A percentile compares a stretch with the other conserved stretches of the same genome.
phyloP scores from a whole-genome alignment of 805 yeast genomes.

The Nakazawaea wyomingensis region DNA sequence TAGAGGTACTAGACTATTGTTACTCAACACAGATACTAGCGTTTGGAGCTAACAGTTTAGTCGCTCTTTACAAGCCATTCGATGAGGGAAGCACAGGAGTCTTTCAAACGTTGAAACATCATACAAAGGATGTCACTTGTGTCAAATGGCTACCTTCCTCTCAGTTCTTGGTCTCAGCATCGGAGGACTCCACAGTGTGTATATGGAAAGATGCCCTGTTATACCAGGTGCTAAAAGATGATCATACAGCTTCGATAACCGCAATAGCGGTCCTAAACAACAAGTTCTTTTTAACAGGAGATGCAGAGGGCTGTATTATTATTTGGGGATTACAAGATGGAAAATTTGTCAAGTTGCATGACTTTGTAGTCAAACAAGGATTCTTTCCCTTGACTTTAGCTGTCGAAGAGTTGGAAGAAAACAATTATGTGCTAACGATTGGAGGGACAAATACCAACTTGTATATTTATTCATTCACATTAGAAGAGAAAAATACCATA shows the following conservation, averaged over 20 bases:
- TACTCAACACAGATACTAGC: constrained; percentile 41
- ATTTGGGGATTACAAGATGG: constrained; percentile 40
- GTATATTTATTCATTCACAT: constrained; percentile 45
- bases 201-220: constrained; percentile 46
- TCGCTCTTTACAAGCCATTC: constrained; percentile 69
- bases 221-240: constrained; percentile 27
- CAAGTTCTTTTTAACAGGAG: constrained; percentile 50
- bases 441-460: constrained; percentile 65
- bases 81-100: constrained; percentile 40
- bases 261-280: constrained; percentile 39
- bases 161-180: constrained; percentile 48
- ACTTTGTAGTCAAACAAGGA: constrained; percentile 35
- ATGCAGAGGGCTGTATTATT: constrained; percentile 53
- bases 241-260: constrained; percentile 48
- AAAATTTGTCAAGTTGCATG: constrained; percentile 19
- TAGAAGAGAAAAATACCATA: constrained; percentile 13
- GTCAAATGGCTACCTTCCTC: constrained; percentile 52
- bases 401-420: constrained; percentile 24
- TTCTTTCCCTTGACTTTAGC: constrained; percentile 44
- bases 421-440: constrained; percentile 48
- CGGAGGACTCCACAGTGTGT: constrained; percentile 60
- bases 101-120: constrained; percentile 52
- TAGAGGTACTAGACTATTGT: constrained; percentile 52
- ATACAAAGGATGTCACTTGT: constrained; percentile 57
- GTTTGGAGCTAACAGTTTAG: constrained; percentile 61